Percentiles rank a stretch among this genome's conserved stretches.
These are phyloP conservation scores for Verruconis gallopava DNA, from an alignment of 2,329 filamentous ascomycete genomes.

Conservation along the genomic window DNA sequence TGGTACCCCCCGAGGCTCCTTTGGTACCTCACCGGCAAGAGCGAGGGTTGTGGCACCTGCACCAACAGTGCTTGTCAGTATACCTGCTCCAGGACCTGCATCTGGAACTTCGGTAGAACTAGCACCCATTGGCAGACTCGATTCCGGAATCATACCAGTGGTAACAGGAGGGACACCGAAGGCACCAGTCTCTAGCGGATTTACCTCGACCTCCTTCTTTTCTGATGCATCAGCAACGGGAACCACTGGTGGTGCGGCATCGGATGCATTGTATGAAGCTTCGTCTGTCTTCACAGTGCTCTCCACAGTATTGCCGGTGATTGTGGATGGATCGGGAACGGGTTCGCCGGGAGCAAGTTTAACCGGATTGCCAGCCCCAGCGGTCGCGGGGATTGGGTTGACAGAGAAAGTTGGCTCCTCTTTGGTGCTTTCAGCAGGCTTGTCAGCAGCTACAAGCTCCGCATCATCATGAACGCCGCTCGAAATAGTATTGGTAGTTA, in stretches of 20 bases:
- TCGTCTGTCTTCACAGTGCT: slow-evolving; percentile 56
- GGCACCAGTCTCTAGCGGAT: slow-evolving; percentile 19
- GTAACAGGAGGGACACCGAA: slow-evolving; percentile 37
- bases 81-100: slow-evolving; percentile 26
- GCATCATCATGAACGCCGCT: slow-evolving; percentile 32
- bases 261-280: slow-evolving; percentile 74
- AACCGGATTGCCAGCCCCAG: slow-evolving; percentile 61
- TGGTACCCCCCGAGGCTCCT: slow-evolving; percentile 34
- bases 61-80: slow-evolving; percentile 26
- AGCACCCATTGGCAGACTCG: slow-evolving; percentile 57
- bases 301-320: slow-evolving; percentile 59
- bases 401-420: slow-evolving; percentile 39
- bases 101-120: slow-evolving; percentile 21
- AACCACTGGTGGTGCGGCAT: slow-evolving; percentile 40
- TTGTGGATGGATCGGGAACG: slow-evolving; percentile 52
- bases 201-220: slow-evolving; percentile 15
- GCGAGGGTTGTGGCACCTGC: slow-evolving; percentile 33
- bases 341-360: slow-evolving; percentile 66
- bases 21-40: slow-evolving; percentile 32
- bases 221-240: slow-evolving; percentile 31
- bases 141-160: slow-evolving; percentile 57
- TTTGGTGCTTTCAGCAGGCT: slow-evolving; percentile 14
- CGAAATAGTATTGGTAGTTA: slow-evolving; percentile 59
- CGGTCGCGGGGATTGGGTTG: slow-evolving; percentile 46
- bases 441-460: slow-evolving; percentile 14